Evolutionary conservation across 768 basidiomycete genomes (phyloP), one percentile per base, ranked within the genome.

Genomic region (Xerocomellus amylosporus): DNA sequence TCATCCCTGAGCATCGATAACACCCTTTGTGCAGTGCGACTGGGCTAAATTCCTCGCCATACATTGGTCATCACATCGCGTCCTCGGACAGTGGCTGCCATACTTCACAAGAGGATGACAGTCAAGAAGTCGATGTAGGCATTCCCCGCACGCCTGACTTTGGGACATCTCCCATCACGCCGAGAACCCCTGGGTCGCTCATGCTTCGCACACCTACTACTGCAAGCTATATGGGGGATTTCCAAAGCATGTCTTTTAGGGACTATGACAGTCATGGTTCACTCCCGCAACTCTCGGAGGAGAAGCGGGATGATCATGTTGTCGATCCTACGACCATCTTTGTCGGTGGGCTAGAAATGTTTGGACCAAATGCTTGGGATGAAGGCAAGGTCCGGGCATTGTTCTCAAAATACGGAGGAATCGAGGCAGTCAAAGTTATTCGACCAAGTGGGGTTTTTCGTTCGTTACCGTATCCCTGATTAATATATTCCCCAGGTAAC

Each of bases 291-390:
- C 55, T 68, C 51, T 61, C 69, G 28, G 63, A 59, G 30, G 66
- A 63, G 28, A 55, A 54, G 26, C 56, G 52, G 26, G 64, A 66
- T n/a, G 71, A 75, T 31, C 71, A 73, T 51, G 75, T 79, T 22
- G 66, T 85, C 14, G 87, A 90, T 64, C 85, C 84, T 0, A 82
- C 77, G 3, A 84, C 87, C 2, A 74, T 92, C 28, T 91, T 90
- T 65, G 86, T 90, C 28, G 89, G 90, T 8, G 88, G 88, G 5
- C 75, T 92, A 41, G 84, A 87, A 60, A 79, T 82, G 63, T 77
- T 75, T 60, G 85, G 84, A 6, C 76, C 82, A 3, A 74, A 75
- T 26, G 80, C 81, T 8, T 91, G 89, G 90, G 79, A 84, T 42
- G 88, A 91, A 63, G 75, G 74, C 9, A 85, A 79, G 57, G 74